Evolutionary conservation across 345 rosid genomes (phyloP).

Genomic region (Eucalyptus erythrocorys): DNA sequence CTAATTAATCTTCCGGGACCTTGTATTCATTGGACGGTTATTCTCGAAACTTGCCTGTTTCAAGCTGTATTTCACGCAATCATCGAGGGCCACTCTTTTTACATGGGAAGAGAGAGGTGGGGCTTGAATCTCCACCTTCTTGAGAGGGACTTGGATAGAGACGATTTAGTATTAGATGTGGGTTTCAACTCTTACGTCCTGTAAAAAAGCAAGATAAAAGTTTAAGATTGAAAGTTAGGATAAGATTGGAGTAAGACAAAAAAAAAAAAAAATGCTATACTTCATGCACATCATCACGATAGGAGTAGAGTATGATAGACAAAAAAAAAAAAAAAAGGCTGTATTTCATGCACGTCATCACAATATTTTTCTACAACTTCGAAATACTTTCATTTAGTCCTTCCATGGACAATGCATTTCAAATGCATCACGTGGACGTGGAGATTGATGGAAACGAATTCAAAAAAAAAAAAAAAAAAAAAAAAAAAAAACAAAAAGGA

Average conservation of each 20-base stretch:
- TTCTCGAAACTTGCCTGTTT: background rate
- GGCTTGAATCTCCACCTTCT: too few species aligned
- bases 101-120: too few species aligned
- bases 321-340: too few species aligned
- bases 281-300: too few species aligned
- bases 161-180: too few species aligned
- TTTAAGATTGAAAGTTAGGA: too few species aligned
- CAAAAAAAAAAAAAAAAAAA: too few species aligned
- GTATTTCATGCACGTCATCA: background rate
- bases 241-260: accelerated
- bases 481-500: too few species aligned
- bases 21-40: background rate
- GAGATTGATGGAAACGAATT: background rate
- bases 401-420: background rate
- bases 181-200: too few species aligned
- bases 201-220: accelerated
- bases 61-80: background rate
- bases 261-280: too few species aligned
- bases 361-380: background rate
- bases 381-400: background rate
- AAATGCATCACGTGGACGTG: accelerated
- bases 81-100: too few species aligned
- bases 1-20: background rate
- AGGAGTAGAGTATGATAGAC: too few species aligned
- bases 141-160: accelerated